Evolutionary conservation across 805 yeast species (phyloP).

Genomic region (Teunomyces tritomae): DNA sequence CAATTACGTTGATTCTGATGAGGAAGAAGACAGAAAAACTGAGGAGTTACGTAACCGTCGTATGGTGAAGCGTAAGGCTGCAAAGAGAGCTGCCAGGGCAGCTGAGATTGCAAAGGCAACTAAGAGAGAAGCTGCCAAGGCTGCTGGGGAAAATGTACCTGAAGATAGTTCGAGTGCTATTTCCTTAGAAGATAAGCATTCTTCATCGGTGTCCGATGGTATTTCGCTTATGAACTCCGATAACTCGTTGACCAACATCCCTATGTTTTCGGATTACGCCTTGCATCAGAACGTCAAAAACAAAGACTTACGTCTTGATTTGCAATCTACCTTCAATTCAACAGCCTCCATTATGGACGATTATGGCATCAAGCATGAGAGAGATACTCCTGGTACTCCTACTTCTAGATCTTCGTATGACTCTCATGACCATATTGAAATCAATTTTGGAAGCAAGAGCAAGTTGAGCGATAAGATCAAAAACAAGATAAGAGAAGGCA

Average conservation of each 20-base stretch:
- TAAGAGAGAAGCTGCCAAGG: background rate
- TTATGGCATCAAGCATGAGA: slow-evolving; percentile 15
- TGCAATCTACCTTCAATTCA: slow-evolving; percentile 28
- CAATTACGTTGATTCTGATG: slow-evolving; percentile 41
- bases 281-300: slow-evolving; percentile 32
- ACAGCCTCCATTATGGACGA: slow-evolving; percentile 34
- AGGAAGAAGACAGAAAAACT: slow-evolving; percentile 50
- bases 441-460: slow-evolving; percentile 26
- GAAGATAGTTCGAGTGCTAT: slow-evolving; percentile 16
- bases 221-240: slow-evolving; percentile 61
- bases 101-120: slow-evolving; percentile 8
- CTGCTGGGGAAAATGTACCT: slow-evolving; percentile 6
- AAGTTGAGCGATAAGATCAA: slow-evolving; percentile 34
- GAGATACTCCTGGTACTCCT: slow-evolving; percentile 3
- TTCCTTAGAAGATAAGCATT: slow-evolving; percentile 17
- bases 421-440: slow-evolving; percentile 27
- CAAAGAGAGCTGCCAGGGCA: slow-evolving; percentile 13
- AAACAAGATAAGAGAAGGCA: slow-evolving; percentile 32
- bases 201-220: slow-evolving; percentile 54
- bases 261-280: slow-evolving; percentile 55
- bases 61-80: slow-evolving; percentile 23
- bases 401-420: slow-evolving; percentile 14
- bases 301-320: slow-evolving; percentile 18
- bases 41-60: slow-evolving; percentile 46
- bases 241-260: slow-evolving; percentile 61